These are phyloP conservation scores for Pseudocohnilembus persalinus DNA, from an alignment of 169 alveolate species.

Conservation along the genomic window DNA sequence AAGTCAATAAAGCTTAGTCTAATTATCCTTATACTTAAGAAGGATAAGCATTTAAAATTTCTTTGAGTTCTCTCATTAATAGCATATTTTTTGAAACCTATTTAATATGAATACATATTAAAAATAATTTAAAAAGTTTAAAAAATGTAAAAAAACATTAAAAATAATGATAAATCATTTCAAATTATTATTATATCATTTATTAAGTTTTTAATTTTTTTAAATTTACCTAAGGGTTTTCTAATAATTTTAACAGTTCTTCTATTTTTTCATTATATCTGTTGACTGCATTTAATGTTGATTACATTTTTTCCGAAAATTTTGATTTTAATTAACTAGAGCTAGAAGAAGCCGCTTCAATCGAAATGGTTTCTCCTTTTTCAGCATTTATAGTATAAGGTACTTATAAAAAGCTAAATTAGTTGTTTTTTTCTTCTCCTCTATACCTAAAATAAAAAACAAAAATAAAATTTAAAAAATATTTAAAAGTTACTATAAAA, in stretches of 20 bases:
- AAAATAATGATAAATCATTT: no score
- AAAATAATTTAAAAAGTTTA: no score
- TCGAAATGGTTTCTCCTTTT: not conserved
- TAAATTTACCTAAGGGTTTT: not conserved
- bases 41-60: not conserved
- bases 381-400: not conserved
- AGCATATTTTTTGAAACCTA: not conserved
- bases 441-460: not conserved
- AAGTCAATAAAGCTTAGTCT: not conserved
- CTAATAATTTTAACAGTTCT: not conserved
- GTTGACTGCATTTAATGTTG: not conserved
- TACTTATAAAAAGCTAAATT: no score
- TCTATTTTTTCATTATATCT: not conserved
- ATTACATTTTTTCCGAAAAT: not conserved
- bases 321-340: not conserved
- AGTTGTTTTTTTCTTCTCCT: not conserved
- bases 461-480: no score
- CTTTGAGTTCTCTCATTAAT: not conserved
- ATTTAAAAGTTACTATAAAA: no score
- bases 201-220: no score
- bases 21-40: no score
- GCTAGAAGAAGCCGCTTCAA: not conserved
- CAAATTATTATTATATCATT: no score
- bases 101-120: no score
- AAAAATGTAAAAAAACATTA: no score